A percentile compares a stretch with the other conserved stretches of the same genome.
Evolutionary conservation across 2,329 filamentous ascomycete genomes (phyloP).

Genomic region (Coniochaeta sp.): DNA sequence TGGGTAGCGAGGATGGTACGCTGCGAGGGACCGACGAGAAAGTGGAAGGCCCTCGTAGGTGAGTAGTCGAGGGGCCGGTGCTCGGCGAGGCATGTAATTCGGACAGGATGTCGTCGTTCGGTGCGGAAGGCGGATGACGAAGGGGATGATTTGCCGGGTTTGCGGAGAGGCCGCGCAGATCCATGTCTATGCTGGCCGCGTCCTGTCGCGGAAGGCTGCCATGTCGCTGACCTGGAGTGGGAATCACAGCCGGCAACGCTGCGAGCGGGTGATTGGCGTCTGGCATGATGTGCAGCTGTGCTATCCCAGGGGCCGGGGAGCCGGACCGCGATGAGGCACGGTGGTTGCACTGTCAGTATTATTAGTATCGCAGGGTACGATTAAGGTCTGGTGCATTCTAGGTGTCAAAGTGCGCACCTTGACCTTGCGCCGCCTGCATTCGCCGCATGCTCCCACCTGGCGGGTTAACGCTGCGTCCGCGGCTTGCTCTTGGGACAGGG

Average conservation of each 20-base stretch:
- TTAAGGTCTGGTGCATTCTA: neutral
- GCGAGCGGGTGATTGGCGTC: neutral
- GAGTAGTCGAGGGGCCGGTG: neutral
- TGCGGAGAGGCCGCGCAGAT: conserved; percentile 7
- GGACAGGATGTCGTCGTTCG: neutral
- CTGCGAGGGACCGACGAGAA: too few relatives aligned
- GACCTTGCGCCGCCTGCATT: conserved; percentile 15
- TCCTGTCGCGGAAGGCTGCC: neutral
- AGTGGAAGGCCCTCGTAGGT: neutral
- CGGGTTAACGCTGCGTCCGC: conserved; percentile 14
- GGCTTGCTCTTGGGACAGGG: conserved; percentile 7
- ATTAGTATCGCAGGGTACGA: neutral
- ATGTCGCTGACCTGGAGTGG: neutral
- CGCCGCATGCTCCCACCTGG: conserved; percentile 13
- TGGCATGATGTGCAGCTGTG: too few relatives aligned
- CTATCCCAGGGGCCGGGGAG: too few relatives aligned
- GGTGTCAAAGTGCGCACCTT: conserved; percentile 8
- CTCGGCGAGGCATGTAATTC: neutral
- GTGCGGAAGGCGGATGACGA: neutral
- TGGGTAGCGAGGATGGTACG: too few relatives aligned
- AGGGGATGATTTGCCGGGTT: neutral
- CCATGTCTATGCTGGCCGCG: neutral
- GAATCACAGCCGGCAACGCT: neutral
- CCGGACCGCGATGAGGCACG: conserved; percentile 9
- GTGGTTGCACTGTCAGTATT: conserved; percentile 14